These are phyloP conservation scores for Diaporthe citri DNA, from an alignment of 2,329 filamentous ascomycete species.

Conservation along the genomic window DNA sequence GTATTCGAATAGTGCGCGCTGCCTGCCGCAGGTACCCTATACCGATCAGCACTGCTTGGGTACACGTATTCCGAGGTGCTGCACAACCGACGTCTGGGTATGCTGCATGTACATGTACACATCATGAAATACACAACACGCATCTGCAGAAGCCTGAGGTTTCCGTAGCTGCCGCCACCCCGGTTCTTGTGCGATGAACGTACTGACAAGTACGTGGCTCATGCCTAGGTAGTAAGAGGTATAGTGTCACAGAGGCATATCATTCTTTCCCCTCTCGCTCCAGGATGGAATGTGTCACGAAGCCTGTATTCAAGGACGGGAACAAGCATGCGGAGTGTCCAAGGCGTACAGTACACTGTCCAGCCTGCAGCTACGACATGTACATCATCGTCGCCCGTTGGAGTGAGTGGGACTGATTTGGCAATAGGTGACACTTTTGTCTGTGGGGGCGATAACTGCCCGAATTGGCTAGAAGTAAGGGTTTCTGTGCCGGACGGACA, in stretches of 20 bases:
- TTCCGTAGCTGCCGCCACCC: slow-evolving; percentile 14
- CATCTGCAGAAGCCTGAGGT: background rate
- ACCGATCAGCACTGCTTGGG: background rate
- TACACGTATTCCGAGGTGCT: background rate
- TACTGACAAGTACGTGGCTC: background rate
- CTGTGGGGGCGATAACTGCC: slow-evolving; percentile 8
- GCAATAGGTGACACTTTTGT: background rate
- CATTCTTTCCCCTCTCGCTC: background rate
- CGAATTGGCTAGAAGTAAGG: background rate
- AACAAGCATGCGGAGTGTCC: background rate
- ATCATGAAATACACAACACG: background rate
- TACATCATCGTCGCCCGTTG: background rate
- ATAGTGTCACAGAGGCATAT: background rate
- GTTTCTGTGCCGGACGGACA: background rate
- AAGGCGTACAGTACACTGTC: background rate
- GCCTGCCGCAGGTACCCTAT: background rate
- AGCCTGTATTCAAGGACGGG: background rate
- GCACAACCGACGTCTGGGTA: too few species aligned
- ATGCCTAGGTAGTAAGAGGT: background rate
- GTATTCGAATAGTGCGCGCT: background rate
- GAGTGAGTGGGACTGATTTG: background rate
- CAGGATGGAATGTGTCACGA: slow-evolving; percentile 11
- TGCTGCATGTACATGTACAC: background rate
- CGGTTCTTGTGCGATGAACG: background rate
- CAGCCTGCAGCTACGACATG: background rate